Base-by-base conservation (phyloP, 345 rosid species). In the Rhizophora mangle region DNA sequence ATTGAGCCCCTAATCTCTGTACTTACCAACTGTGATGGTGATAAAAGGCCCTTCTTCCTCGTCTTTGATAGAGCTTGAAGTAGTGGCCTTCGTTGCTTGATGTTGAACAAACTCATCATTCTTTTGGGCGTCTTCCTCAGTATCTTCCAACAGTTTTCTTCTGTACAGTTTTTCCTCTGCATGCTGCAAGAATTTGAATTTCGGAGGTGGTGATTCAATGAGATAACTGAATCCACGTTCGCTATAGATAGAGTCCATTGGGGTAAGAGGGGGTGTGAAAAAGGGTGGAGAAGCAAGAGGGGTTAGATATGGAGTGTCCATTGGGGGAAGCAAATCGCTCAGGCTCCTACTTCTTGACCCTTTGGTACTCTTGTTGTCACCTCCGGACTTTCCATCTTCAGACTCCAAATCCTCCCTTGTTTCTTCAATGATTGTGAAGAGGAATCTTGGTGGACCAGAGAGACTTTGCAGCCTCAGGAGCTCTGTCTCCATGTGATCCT, bases 201-300 rank as follows among this genome's bases (percentile, higher is more conserved):
- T 92, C 58, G 97, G 87, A 39, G 96, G 88, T 8, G 97, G 96
- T 13, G 98, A 93, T 64, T 91, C 98, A 37, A 80, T 84, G 59
- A 80, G 75, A 67, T 80, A 86, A 21, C 81, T 78, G 81, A 78
- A 84, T 71, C 82, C 89, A 15, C 72, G 77, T 49, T 77, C 86
- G 62, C 32, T 74, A 69, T 63, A 78, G 64, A 67, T 70, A 32
- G 72, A 74, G 64, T 72, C 82, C 72, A 75, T 55, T 15, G 98
- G 97, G 70, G 99, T 92, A 8, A 82, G 81, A n/a, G 97, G 97
- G 68, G 96, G 97, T 7, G 96, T 95, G 73, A 90, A 88, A 51
- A 92, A 70, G 21, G 97, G 79, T 32, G 99, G 99, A 65, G 99
- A 95, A 75, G 97, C 82, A 60, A 88, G 77, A 46, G 99, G 99